Evolutionary conservation across 2,329 filamentous ascomycete genomes (phyloP).

Genomic region (Ophiostoma australiae): DNA sequence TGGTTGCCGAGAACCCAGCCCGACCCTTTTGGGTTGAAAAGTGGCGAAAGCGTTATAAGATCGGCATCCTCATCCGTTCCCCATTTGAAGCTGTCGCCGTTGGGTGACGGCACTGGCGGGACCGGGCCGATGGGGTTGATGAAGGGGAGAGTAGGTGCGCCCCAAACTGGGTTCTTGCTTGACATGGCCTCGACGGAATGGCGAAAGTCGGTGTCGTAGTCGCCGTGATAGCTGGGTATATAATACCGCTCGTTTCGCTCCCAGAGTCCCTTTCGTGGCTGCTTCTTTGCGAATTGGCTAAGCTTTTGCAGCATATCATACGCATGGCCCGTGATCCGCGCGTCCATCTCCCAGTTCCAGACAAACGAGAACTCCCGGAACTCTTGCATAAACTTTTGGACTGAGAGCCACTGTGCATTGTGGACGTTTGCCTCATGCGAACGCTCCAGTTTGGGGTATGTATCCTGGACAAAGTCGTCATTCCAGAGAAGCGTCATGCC

Average conservation of each 20-base stretch:
- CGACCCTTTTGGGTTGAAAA: constrained; percentile 68
- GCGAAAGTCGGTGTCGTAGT: constrained; percentile 63
- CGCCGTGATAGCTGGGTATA: constrained; percentile 63
- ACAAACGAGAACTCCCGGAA: constrained; percentile 75
- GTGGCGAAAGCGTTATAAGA: constrained; percentile 61
- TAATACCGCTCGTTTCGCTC: constrained; percentile 69
- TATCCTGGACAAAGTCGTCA: constrained; percentile 64
- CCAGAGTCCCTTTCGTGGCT: constrained; percentile 69
- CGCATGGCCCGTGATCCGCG: constrained; percentile 72
- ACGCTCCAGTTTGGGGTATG: constrained; percentile 68
- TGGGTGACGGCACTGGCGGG: constrained; percentile 29
- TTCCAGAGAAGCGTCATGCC: constrained; percentile 71
- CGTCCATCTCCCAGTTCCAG: constrained; percentile 87
- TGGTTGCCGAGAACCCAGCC: constrained; percentile 68
- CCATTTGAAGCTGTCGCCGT: constrained; percentile 33
- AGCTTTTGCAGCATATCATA: constrained; percentile 71
- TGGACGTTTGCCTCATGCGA: constrained; percentile 49
- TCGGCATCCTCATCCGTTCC: constrained; percentile 35
- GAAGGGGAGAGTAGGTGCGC: constrained; percentile 52
- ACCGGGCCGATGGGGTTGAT: constrained; percentile 55
- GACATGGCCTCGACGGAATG: constrained; percentile 54
- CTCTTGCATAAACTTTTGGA: constrained; percentile 70
- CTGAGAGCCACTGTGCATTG: constrained; percentile 62
- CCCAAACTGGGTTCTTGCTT: constrained; percentile 59
- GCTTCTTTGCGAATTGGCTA: constrained; percentile 56